Evolutionary conservation across 208 protist genomes (phyloP), one percentile per base, ranked within the genome.

Genomic region (Leishmania tropica): DNA sequence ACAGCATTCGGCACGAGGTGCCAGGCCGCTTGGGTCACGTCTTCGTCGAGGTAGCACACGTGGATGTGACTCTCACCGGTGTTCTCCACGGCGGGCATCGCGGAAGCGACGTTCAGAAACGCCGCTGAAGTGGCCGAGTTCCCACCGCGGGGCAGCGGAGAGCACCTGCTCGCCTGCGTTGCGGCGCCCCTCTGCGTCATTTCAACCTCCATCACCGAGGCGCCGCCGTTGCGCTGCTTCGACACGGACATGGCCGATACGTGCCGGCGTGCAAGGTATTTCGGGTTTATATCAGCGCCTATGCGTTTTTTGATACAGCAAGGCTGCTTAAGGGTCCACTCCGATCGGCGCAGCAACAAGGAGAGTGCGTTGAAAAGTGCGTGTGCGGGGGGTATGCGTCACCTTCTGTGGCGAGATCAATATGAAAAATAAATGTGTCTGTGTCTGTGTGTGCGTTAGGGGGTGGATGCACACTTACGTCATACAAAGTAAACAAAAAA

Each of bases 11-110:
- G 76, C 11, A 85, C 56, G 53, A 67, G 67, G 60, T 24, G 24
- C 51, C 68, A 75, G 45, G 54, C 60, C 13, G 67, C 77, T 10
- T 40, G 48, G 10, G 72, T 79, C 48, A 81, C 40, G 53, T 47
- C 81, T 53, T 79, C 81, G 40, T 81, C 81, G 51, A 85, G 81
- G 62, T 85, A 85, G 64, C 76, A 75, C 31, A 85, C 72, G 7
- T 64, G 81, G 70, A 85, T 85, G 76, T 24, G 62, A 5, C 78
- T 24, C 11, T 8, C 71, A 35, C 75, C 81, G 28, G 31, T 60
- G 48, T 56, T 62, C 17, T 60, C 11, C 15, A 54, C n/a, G 11
- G 31, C 11, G n/a, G 53, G 31, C 24, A 28, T 68, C 35, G 67
- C 40, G 8, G 67, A 0, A 5, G 72, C 19, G 17, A 17, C 74